Conservation (phyloP, 345 rosid genomes). For the Psidium friedrichsthalianum region DNA sequence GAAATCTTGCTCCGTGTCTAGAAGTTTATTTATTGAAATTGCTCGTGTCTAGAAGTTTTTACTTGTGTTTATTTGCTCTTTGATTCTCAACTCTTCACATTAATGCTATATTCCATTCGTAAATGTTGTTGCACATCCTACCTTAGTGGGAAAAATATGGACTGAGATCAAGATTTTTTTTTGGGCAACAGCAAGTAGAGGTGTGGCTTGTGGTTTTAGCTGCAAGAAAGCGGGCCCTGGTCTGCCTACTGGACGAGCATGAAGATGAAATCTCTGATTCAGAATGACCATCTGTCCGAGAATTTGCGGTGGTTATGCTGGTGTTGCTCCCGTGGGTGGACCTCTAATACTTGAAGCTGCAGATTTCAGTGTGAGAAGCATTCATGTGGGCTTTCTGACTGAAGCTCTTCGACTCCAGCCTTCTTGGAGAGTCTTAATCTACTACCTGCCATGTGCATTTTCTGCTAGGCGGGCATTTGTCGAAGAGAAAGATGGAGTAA, state of each 20-base stretch:
- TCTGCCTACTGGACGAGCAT: background rate
- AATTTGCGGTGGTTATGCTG: background rate
- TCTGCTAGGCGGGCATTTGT: no score
- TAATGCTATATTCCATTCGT: background rate
- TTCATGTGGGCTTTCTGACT: background rate
- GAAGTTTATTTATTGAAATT: no score
- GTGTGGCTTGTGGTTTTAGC: background rate
- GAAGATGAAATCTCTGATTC: background rate
- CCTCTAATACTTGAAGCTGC: background rate
- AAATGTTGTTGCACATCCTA: background rate
- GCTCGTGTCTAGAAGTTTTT: background rate
- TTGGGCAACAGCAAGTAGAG: background rate
- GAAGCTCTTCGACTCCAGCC: background rate
- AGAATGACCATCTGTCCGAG: background rate
- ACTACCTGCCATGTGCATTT: background rate
- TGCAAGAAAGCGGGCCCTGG: background rate
- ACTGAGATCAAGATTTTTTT: background rate
- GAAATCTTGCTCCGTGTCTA: no score
- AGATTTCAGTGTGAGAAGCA: background rate
- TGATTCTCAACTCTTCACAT: background rate
- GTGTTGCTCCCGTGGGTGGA: background rate
- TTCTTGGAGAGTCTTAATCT: background rate
- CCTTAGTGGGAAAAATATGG: background rate
- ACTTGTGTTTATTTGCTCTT: background rate
- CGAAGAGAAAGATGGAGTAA: no score